A percentile compares a stretch with the other conserved stretches of the same genome.
phyloP scores from a whole-genome alignment of 2,329 filamentous ascomycete genomes.

The Trichoderma brevicompactum region DNA sequence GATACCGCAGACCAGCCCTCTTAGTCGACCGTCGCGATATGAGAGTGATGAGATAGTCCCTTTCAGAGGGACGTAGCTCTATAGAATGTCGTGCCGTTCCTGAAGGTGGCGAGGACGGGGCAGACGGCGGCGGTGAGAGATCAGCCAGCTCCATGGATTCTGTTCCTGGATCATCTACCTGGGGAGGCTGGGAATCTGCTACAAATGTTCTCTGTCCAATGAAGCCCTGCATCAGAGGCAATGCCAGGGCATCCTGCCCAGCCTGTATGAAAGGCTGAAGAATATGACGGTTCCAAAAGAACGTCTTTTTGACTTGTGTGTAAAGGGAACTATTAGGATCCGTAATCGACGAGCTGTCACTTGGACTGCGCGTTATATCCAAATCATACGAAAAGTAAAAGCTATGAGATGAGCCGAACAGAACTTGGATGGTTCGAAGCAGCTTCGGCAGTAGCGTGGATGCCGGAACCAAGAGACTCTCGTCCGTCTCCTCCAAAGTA shows the following conservation, averaged over 20 bases:
- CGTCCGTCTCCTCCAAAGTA: conserved; percentile 46
- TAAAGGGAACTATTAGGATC: conserved; percentile 61
- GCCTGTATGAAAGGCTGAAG: conserved; percentile 72
- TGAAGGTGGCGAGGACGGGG: conserved; percentile 34
- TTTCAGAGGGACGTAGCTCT: conserved; percentile 54
- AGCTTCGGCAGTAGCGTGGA: conserved; percentile 76
- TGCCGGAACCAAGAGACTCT: conserved; percentile 33
- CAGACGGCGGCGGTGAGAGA: conserved; percentile 41
- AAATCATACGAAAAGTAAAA: conserved; percentile 97
- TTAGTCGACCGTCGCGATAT: conserved; percentile 89
- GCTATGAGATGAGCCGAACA: conserved; percentile 80
- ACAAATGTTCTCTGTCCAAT: conserved; percentile 84
- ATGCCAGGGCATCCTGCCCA: conserved; percentile 70
- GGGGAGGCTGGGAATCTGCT: conserved; percentile 65
- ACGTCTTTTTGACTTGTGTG: conserved; percentile 73
- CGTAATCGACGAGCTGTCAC: conserved; percentile 37
- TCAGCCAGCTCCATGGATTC: conserved; percentile 54
- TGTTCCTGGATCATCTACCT: conserved; percentile 52
- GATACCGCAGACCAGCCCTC: conserved; percentile 84
- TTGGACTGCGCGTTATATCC: conserved; percentile 76
- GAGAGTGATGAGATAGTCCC: conserved; percentile 77
- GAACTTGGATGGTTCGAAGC: conserved; percentile 78
- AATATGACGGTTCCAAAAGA: conserved; percentile 89
- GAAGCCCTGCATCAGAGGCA: conserved; percentile 93
- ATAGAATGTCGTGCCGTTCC: conserved; percentile 40